Evolutionary conservation across 164 flowering plant genomes (phyloP), one percentile per base, ranked within the genome.

Genomic region (Annona cherimola): DNA sequence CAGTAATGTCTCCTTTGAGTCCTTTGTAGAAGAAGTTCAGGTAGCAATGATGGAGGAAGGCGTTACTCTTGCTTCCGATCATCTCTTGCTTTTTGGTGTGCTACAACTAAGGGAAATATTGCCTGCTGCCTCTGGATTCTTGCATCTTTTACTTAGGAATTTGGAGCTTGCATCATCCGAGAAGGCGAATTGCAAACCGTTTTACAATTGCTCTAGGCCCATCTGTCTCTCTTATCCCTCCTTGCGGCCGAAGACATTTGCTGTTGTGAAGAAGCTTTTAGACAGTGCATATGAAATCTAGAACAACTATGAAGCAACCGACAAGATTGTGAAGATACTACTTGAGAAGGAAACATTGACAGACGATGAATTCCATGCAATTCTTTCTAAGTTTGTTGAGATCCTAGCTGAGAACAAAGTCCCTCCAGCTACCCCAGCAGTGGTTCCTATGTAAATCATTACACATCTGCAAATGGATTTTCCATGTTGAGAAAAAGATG

Each of bases 341-440:
- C 75, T 90, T 2, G 97, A 92, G 86, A 90, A 87, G 81, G 95
- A 92, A 76, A 90, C 97, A 2, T 76, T 92, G 77, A 70, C 83
- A 1, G 97, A 95, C 1, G 93, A 92, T 67, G 95, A 92, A 79
- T 90, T 92, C 84, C 82, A 93, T 60, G 91, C 92, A 19, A 81
- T 91, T 61, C 89, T 90, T 4, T 86, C 95, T 0, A 93, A 92
- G 72, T 92, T 87, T 81, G 84, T 77, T 3, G 95, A 90, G 76
- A 90, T 90, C 71, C 98, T 97, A 45, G 89, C 57, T 63, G 97
- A 94, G 75, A 94, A 94, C 67, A 79, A n/a, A n/a, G 98, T 90
- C 44, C 66, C 90, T 71, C 75, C 94, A 60, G 3, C 88, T 44
- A 74, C 71, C 5, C 83, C 87, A 16, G 14, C 91, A 67, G 83